Conservation (phyloP, 2,329 filamentous ascomycete genomes). For the Beauveria scarabaeidicola region DNA sequence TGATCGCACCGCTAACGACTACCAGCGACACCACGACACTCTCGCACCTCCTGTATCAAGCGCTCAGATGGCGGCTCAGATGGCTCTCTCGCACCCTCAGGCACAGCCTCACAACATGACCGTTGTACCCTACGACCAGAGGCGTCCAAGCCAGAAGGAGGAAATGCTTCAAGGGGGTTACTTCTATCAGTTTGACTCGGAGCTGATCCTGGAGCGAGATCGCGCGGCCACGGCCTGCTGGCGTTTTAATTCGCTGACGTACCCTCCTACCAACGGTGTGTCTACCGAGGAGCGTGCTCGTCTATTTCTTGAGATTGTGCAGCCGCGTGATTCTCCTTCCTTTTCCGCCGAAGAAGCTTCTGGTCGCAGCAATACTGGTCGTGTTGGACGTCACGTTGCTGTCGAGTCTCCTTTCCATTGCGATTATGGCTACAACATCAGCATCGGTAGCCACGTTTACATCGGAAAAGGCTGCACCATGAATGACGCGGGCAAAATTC, state of each 20-base stretch:
- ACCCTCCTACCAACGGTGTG: conserved; percentile 64
- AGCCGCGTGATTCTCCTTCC: conserved; percentile 49
- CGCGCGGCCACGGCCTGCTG: conserved; percentile 73
- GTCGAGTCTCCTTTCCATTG: conserved; percentile 87
- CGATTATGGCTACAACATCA: conserved; percentile 93
- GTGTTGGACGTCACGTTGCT: conserved; percentile 63
- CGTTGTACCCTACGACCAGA: conserved; percentile 26
- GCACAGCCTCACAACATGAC: conserved; percentile 23
- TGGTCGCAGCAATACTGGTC: conserved; percentile 46
- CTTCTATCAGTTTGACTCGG: conserved; percentile 72
- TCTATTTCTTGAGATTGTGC: conserved; percentile 63
- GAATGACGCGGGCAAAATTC: conserved; percentile 76
- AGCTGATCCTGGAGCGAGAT: conserved; percentile 76
- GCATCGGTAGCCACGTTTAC: conserved; percentile 74
- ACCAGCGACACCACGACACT: conserved; percentile 45
- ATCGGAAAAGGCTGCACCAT: conserved; percentile 80
- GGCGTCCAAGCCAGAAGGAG: conserved; percentile 63
- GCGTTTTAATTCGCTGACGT: conserved; percentile 72
- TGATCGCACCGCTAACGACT: conserved; percentile 47
- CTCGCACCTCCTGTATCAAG: conserved; percentile 32
- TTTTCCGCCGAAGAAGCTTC: conserved; percentile 47
- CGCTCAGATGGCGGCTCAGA: conserved; percentile 49
- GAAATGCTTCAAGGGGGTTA: conserved; percentile 76
- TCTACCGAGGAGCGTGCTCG: conserved; percentile 59
- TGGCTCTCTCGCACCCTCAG: conserved; percentile 43